Evolutionary conservation across 2,329 filamentous ascomycete species (phyloP).

Genomic region (Aspergillus niger): DNA sequence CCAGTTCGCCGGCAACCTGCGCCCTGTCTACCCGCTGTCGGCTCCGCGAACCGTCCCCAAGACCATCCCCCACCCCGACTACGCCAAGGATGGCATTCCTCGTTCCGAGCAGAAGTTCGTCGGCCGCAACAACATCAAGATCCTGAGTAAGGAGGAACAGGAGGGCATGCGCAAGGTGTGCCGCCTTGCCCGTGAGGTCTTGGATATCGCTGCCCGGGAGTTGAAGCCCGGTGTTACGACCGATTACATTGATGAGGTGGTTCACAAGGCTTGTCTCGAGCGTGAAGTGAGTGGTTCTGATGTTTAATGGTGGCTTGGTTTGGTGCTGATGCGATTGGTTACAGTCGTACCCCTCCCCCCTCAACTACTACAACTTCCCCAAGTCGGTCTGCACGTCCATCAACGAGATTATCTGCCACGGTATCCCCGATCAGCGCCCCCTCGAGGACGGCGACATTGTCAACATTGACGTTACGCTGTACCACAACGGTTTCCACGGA

Average conservation of each 20-base stretch:
- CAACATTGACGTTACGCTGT: conserved; percentile 94
- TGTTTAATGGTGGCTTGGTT: too few species aligned
- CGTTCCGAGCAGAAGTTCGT: conserved; percentile 65
- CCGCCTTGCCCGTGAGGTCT: conserved; percentile 79
- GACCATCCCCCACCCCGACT: conserved; percentile 81
- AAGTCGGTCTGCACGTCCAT: conserved; percentile 96
- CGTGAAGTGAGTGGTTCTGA: conserved; percentile 67
- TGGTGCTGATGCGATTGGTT: conserved; percentile 16
- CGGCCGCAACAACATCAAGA: conserved; percentile 77
- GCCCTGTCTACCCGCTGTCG: conserved; percentile 86
- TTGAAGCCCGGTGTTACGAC: conserved; percentile 90
- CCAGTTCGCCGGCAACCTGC: conserved; percentile 74
- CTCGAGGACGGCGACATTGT: conserved; percentile 92
- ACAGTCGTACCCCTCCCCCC: conserved; percentile 88
- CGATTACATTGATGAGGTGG: conserved; percentile 90
- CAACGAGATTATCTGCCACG: conserved; percentile 98
- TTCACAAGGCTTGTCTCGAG: conserved; percentile 92
- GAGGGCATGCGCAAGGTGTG: conserved; percentile 94
- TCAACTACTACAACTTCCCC: conserved; percentile 95
- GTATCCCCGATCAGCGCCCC: conserved; percentile 87
- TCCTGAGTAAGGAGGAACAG: conserved; percentile 76
- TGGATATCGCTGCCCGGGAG: conserved; percentile 86
- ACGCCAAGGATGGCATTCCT: conserved; percentile 79
- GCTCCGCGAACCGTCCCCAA: conserved; percentile 71
- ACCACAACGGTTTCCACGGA: conserved; percentile 91